Percentiles rank a stretch among this genome's conserved stretches.
Evolutionary conservation across 768 basidiomycete genomes (phyloP).

Genomic region (Rhodosporidiobolus sp.): DNA sequence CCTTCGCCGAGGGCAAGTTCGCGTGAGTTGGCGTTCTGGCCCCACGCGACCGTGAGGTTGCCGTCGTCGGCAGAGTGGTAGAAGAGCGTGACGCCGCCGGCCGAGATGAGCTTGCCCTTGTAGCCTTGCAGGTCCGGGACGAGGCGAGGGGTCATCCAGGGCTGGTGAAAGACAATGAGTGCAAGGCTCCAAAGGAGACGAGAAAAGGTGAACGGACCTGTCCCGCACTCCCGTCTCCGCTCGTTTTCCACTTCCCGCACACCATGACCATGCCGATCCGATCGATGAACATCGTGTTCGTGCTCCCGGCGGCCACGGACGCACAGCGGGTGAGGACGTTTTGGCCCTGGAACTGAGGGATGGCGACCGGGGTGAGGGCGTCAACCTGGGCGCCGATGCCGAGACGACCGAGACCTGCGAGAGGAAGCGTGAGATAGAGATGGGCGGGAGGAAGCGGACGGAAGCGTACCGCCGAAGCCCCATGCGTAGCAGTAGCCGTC

Average conservation of each 20-base stretch:
- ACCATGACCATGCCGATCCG: slow-evolving; percentile 63
- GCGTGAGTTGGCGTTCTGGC: slow-evolving; percentile 52
- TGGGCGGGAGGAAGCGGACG: not conserved
- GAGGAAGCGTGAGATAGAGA: slow-evolving; percentile 14
- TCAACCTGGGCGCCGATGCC: slow-evolving; percentile 85
- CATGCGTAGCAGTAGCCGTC: slow-evolving; percentile 72
- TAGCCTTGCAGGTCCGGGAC: slow-evolving; percentile 61
- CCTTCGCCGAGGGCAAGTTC: slow-evolving; percentile 75
- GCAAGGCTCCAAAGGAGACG: not conserved
- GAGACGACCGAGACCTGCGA: slow-evolving; percentile 68
- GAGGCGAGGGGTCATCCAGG: slow-evolving; percentile 34
- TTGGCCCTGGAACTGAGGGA: slow-evolving; percentile 77
- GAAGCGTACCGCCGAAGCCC: slow-evolving; percentile 81
- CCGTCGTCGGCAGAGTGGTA: slow-evolving; percentile 64
- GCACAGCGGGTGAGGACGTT: slow-evolving; percentile 63
- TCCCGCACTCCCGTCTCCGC: slow-evolving; percentile 69
- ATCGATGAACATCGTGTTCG: slow-evolving; percentile 79
- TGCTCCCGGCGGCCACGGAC: slow-evolving; percentile 70
- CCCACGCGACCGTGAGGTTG: slow-evolving; percentile 65
- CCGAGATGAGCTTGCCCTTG: slow-evolving; percentile 65
- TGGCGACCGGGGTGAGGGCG: slow-evolving; percentile 70
- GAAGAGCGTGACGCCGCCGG: slow-evolving; percentile 89
- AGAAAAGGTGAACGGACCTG: slow-evolving; percentile 15
- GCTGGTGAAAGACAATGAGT: not conserved
- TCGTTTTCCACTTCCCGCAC: slow-evolving; percentile 77